Conservation (phyloP, 2,329 filamentous ascomycete species). For the Nothopassalora personata region DNA sequence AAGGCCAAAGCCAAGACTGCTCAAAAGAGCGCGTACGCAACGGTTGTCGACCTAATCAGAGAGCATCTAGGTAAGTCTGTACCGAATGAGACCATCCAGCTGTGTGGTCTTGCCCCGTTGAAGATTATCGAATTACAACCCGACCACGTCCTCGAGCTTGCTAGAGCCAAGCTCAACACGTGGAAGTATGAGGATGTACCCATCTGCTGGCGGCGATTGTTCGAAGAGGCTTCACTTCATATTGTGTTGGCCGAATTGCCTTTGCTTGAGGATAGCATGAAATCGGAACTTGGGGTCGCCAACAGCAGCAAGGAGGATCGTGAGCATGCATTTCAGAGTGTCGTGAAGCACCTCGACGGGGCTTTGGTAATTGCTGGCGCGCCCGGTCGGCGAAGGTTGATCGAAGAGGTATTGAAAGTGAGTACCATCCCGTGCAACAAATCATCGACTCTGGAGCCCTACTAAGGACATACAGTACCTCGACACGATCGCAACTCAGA, state of each 20-base stretch:
- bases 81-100: slow-evolving; percentile 31
- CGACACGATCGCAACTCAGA: not conserved
- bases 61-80: slow-evolving; percentile 10
- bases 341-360: slow-evolving; percentile 66
- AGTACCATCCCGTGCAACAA: not conserved
- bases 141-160: slow-evolving; percentile 53
- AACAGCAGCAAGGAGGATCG: not conserved
- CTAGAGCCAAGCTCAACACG: slow-evolving; percentile 63
- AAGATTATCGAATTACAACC: slow-evolving; percentile 34
- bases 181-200: slow-evolving; percentile 64
- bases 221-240: slow-evolving; percentile 64
- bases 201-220: slow-evolving; percentile 63
- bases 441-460: not conserved
- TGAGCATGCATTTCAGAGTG: not conserved
- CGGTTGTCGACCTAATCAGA: slow-evolving; percentile 1
- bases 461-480: not conserved
- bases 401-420: slow-evolving; percentile 47
- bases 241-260: slow-evolving; percentile 42
- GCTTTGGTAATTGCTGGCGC: slow-evolving; percentile 70
- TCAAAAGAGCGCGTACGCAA: not conserved
- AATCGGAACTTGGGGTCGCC: not conserved
- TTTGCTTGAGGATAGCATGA: not conserved
- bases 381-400: slow-evolving; percentile 47
- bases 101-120: slow-evolving; percentile 40
- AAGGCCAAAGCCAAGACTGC: not conserved